Percentiles rank a stretch among this genome's conserved stretches.
Conservation (phyloP, 176 grass and related monocot genomes). For the Urochloa ruziziensis region DNA sequence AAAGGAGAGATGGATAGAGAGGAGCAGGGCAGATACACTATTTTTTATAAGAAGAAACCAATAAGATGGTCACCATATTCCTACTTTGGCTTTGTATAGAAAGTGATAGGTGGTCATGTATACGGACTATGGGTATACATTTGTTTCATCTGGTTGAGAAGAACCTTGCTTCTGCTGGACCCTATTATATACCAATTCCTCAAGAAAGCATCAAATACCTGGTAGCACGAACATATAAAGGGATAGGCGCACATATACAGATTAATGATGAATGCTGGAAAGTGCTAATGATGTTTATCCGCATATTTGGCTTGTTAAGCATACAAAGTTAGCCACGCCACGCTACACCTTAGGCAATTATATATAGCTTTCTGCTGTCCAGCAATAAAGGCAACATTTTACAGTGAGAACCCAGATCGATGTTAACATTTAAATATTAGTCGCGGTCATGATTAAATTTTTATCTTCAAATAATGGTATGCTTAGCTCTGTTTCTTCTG, state of each 20-base stretch:
- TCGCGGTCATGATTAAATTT: neutral
- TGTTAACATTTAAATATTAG: neutral
- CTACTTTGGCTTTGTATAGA: conserved; percentile 17
- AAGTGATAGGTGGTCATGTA: conserved; percentile 29
- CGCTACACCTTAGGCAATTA: neutral
- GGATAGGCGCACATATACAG: neutral
- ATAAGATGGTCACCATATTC: conserved; percentile 38
- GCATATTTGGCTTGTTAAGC: conserved; percentile 3
- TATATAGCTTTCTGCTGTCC: conserved; percentile 16
- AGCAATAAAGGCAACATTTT: neutral
- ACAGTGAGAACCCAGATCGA: neutral
- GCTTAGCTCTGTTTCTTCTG: neutral
- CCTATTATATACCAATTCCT: neutral
- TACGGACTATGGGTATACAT: neutral
- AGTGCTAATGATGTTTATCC: conserved; percentile 44
- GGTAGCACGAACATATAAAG: conserved; percentile 11
- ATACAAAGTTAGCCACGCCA: conserved; percentile 12
- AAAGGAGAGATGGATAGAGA: conserved; percentile 15
- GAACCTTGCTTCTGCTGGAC: conserved; percentile 10
- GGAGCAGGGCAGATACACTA: conserved; percentile 30
- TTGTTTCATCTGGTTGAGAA: conserved; percentile 10
- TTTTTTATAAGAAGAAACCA: conserved; percentile 28
- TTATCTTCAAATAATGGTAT: neutral
- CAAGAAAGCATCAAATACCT: conserved; percentile 8
- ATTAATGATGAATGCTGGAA: conserved; percentile 33